Evolutionary conservation across 2,329 filamentous ascomycete genomes (phyloP).

Genomic region (Teratosphaeria pseudoeucalypti): DNA sequence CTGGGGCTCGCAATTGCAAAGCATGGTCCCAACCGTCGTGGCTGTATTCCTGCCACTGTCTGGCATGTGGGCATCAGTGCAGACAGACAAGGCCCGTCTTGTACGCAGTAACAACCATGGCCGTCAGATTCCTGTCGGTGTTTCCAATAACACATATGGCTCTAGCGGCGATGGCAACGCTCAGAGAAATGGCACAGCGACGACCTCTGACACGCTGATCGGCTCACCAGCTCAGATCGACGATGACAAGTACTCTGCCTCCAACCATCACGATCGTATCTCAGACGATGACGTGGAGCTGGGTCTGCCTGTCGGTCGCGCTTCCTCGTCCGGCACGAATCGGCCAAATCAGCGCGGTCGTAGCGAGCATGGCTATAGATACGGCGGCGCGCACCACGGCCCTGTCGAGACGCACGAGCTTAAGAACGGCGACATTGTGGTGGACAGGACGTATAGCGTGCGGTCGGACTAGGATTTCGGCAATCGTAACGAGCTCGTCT

Average conservation of each 20-base stretch:
- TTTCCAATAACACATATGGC: conserved; percentile 1
- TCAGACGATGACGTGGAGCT: background rate
- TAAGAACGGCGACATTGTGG: conserved; percentile 3
- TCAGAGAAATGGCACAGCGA: conserved; percentile 3
- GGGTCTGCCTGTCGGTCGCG: background rate
- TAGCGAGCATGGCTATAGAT: background rate
- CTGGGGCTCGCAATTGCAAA: conserved; percentile 42
- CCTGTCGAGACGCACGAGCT: conserved; percentile 2
- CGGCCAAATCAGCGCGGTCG: background rate
- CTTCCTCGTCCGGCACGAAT: background rate
- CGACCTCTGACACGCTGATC: conserved; percentile 5
- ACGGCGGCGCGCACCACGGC: background rate
- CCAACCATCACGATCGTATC: background rate
- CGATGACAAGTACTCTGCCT: background rate
- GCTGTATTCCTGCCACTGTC: conserved; percentile 56
- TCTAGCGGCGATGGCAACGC: conserved; percentile 3
- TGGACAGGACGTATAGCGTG: conserved; percentile 10
- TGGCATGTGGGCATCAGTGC: conserved; percentile 46
- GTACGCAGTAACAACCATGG: conserved; percentile 9
- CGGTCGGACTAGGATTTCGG: conserved; percentile 9
- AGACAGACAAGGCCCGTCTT: conserved; percentile 14
- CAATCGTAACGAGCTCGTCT: background rate
- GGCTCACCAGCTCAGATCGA: background rate
- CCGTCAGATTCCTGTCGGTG: conserved; percentile 13
- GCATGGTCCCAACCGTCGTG: conserved; percentile 47